These are phyloP conservation scores for Pholiota microspora DNA, from an alignment of 768 basidiomycete genomes.

Conservation along the genomic window DNA sequence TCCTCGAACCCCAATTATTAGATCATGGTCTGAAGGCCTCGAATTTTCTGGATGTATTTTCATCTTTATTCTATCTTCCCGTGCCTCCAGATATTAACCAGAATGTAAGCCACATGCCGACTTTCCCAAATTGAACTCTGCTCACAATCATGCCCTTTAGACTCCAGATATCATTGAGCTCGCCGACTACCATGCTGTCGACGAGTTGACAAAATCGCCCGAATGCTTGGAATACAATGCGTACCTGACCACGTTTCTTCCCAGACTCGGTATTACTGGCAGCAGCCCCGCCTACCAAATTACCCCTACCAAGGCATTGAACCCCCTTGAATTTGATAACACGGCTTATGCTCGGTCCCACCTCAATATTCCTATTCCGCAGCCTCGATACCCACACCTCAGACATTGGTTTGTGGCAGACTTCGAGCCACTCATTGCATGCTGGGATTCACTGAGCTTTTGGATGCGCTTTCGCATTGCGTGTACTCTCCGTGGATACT, in stretches of 20 bases:
- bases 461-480: conserved; percentile 21
- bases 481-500: too few species aligned
- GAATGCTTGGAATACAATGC: background rate
- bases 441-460: conserved; percentile 25
- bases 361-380: conserved; percentile 9
- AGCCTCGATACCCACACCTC: conserved; percentile 11
- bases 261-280: too few species aligned
- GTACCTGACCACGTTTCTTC: too few species aligned
- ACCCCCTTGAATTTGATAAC: background rate
- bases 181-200: background rate
- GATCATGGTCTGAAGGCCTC: background rate
- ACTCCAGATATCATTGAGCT: conserved; percentile 1
- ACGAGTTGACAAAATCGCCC: background rate
- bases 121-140: too few species aligned
- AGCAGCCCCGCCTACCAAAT: too few species aligned
- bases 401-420: conserved; percentile 22
- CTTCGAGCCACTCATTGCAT: conserved; percentile 18
- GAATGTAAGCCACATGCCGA: background rate
- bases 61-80: conserved; percentile 2
- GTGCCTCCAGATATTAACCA: conserved; percentile 6
- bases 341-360: conserved; percentile 7
- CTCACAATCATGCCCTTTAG: background rate
- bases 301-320: conserved; percentile 1
- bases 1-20: background rate
- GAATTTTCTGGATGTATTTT: background rate